Evolutionary conservation across 139 green algal genomes (phyloP).

Genomic region (Yamagishiella unicocca): DNA sequence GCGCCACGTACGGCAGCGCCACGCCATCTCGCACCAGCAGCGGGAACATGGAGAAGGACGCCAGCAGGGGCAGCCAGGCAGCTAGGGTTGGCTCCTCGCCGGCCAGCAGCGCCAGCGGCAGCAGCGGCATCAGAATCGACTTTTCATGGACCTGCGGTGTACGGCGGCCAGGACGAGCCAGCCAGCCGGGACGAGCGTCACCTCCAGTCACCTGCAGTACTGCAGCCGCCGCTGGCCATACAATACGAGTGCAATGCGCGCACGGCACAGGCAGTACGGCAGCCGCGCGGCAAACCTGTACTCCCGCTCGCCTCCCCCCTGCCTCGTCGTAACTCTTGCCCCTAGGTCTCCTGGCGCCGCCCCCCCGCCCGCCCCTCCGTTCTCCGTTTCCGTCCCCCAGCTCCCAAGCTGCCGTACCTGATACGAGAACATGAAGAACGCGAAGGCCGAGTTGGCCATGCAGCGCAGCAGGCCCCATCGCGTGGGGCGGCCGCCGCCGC

Average conservation of each 20-base stretch:
- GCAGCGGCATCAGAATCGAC: conserved; percentile 92
- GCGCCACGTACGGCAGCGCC: conserved; percentile 73
- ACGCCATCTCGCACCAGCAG: conserved; percentile 90
- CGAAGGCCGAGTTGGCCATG: conserved; percentile 86
- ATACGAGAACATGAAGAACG: conserved; percentile 98
- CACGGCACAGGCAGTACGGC: too few species aligned
- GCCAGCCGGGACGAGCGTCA: neutral
- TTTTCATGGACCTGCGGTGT: conserved; percentile 99
- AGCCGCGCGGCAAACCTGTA: too few species aligned
- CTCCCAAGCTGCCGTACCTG: conserved; percentile 75
- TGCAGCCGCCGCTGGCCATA: too few species aligned
- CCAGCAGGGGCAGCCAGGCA: conserved; percentile 70
- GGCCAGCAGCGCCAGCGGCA: conserved; percentile 85
- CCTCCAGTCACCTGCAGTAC: too few species aligned
- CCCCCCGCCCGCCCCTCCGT: too few species aligned
- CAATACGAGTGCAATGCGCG: too few species aligned
- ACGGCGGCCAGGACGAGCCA: neutral
- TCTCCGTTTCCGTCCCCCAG: too few species aligned
- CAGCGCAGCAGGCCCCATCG: conserved; percentile 78
- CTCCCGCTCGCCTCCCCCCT: too few species aligned
- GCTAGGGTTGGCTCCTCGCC: conserved; percentile 57
- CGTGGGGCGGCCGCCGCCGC: conserved; percentile 52
- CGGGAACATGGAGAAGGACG: conserved; percentile 90
- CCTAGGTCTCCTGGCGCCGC: too few species aligned
- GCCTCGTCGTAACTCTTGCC: too few species aligned